These are phyloP conservation scores for Dothidotthia symphoricarpi DNA, from an alignment of 2,329 filamentous ascomycete species.

Conservation along the genomic window DNA sequence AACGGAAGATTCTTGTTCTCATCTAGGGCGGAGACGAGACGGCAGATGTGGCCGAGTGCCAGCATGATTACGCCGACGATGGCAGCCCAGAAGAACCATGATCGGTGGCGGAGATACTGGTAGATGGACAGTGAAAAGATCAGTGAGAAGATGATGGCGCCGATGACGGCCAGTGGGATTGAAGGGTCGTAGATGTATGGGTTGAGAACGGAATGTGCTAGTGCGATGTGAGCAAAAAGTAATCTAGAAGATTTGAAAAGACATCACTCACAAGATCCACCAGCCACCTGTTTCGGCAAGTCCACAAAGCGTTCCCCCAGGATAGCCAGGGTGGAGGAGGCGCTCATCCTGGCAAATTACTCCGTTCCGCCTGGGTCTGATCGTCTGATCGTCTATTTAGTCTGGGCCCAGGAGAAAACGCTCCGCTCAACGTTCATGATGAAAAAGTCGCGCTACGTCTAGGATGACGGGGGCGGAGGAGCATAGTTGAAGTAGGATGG, in stretches of 20 bases:
- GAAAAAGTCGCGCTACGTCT: not conserved
- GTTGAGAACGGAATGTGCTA: constrained; percentile 27
- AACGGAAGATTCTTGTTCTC: constrained; percentile 37
- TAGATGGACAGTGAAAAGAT: constrained; percentile 33
- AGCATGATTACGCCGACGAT: constrained; percentile 45
- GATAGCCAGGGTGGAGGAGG: constrained; percentile 2
- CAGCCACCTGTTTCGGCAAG: constrained; percentile 23
- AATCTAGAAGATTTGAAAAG: too few relatives aligned
- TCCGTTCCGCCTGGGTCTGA: too few relatives aligned
- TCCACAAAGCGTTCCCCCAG: constrained; percentile 14
- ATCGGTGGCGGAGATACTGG: constrained; percentile 36
- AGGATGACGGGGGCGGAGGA: constrained; percentile 2
- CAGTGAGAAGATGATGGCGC: constrained; percentile 44
- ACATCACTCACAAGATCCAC: constrained; percentile 20
- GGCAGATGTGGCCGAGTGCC: constrained; percentile 53
- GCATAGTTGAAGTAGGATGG: constrained; percentile 12
- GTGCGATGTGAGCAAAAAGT: constrained; percentile 3
- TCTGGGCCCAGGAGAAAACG: too few relatives aligned
- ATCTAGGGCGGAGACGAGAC: constrained; percentile 44
- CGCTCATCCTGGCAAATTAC: too few relatives aligned
- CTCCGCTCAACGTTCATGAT: not conserved
- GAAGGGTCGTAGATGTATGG: constrained; percentile 53
- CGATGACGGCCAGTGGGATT: constrained; percentile 45
- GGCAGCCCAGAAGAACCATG: constrained; percentile 40
- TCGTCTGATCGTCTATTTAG: too few relatives aligned